Conservation (phyloP, 768 basidiomycete genomes). For the Crucibulum laeve region DNA sequence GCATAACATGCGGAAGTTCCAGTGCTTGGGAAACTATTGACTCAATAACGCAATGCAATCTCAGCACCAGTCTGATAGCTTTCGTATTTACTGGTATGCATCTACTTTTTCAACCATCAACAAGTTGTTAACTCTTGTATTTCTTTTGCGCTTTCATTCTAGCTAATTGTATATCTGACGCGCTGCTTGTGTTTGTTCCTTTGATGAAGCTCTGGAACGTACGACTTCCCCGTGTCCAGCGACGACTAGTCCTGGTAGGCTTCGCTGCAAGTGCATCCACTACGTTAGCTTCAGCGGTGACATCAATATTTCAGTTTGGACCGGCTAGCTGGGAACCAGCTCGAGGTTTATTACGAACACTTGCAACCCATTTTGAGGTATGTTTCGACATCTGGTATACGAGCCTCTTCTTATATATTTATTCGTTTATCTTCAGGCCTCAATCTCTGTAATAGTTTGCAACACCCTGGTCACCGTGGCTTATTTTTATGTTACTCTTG, state of each 20-base stretch:
- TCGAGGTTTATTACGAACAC: conserved; percentile 1
- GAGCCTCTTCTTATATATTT: not conserved
- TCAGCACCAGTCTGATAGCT: too few species aligned
- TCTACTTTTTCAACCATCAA: too few species aligned
- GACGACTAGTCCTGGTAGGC: not conserved
- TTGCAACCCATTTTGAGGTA: conserved; percentile 7
- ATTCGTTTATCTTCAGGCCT: conserved; percentile 1
- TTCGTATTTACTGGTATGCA: too few species aligned
- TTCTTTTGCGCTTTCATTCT: not conserved
- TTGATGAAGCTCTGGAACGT: not conserved
- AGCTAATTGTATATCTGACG: not conserved
- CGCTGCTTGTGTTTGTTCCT: not conserved
- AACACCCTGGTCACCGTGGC: conserved; percentile 2
- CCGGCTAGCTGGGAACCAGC: conserved; percentile 10
- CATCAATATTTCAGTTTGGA: conserved; percentile 9
- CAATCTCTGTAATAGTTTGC: conserved; percentile 8
- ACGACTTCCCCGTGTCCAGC: not conserved
- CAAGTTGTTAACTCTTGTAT: not conserved
- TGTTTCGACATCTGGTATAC: not conserved
- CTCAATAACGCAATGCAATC: not conserved
- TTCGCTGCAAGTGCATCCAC: conserved; percentile 1
- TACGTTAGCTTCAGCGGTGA: conserved; percentile 2
- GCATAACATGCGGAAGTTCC: not conserved
- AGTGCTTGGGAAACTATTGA: not conserved
- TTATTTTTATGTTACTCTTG: not conserved